A percentile compares a stretch with the other conserved stretches of the same genome.
Conservation (phyloP, 2,329 filamentous ascomycete genomes). For the Diaporthe aspalathi region DNA sequence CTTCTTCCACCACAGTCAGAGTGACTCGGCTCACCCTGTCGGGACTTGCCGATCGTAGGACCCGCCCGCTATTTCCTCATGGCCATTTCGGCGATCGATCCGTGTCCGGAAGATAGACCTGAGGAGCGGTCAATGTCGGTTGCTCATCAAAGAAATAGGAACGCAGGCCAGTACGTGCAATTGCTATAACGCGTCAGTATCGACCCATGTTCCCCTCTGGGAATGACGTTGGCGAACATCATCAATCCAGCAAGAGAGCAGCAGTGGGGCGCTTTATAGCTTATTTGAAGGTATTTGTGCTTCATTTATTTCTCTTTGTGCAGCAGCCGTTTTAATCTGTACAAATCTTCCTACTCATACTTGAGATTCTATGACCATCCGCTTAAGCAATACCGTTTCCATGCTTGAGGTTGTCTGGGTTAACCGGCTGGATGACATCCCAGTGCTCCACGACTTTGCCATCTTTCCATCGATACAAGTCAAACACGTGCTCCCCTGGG, state of each 20-base stretch:
- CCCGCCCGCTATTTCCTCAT: not conserved
- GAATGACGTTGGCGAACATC: not conserved
- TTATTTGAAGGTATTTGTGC: too few relatives aligned
- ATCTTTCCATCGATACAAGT: too few relatives aligned
- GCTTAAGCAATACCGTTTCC: too few relatives aligned
- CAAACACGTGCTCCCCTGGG: too few relatives aligned
- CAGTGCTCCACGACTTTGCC: too few relatives aligned
- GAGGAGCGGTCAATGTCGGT: not conserved
- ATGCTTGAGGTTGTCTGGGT: too few relatives aligned
- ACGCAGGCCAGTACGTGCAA: not conserved
- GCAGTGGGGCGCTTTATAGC: constrained; percentile 11
- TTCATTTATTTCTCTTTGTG: too few relatives aligned
- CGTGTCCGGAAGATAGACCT: not conserved
- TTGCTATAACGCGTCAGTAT: not conserved
- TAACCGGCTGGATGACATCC: too few relatives aligned
- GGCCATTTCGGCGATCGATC: not conserved
- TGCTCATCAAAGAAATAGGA: too few relatives aligned
- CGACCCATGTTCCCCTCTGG: not conserved
- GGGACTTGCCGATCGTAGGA: not conserved
- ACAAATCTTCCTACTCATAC: too few relatives aligned
- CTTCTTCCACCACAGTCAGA: not conserved
- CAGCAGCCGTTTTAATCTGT: too few relatives aligned
- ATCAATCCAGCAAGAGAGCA: not conserved
- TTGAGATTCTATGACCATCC: too few relatives aligned
- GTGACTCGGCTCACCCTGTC: not conserved